Conservation (phyloP, 2,329 filamentous ascomycete genomes). For the Lecanicillium sp. region DNA sequence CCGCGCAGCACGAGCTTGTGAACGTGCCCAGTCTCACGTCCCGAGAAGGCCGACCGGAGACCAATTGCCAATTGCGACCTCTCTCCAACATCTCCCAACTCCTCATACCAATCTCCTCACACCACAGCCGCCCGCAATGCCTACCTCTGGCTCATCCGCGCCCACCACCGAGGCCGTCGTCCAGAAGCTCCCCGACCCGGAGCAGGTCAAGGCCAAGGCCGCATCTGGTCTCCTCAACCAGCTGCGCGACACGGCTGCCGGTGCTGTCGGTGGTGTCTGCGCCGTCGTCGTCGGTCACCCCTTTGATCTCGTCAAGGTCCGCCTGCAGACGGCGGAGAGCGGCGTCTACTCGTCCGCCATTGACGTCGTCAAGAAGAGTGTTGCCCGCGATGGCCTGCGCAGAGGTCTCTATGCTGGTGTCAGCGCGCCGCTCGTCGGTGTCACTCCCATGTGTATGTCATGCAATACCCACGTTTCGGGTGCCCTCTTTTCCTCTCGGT, state of each 20-base stretch:
- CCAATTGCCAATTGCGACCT: not conserved
- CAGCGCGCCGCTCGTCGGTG: slow-evolving; percentile 86
- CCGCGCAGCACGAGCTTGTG: not conserved
- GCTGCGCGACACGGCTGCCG: slow-evolving; percentile 77
- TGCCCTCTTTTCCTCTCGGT: slow-evolving; percentile 1
- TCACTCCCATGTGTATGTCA: slow-evolving; percentile 95
- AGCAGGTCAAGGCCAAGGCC: slow-evolving; percentile 31
- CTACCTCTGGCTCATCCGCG: slow-evolving; percentile 16
- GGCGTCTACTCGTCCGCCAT: slow-evolving; percentile 86
- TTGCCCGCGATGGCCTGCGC: slow-evolving; percentile 76
- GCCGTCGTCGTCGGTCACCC: slow-evolving; percentile 93
- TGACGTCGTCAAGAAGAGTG: slow-evolving; percentile 83
- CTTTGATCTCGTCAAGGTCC: slow-evolving; percentile 96
- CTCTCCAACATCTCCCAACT: not conserved
- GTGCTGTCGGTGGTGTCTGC: slow-evolving; percentile 88
- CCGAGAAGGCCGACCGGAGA: not conserved
- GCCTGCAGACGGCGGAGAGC: slow-evolving; percentile 89
- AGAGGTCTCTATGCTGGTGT: slow-evolving; percentile 94
- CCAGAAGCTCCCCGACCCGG: slow-evolving; percentile 33
- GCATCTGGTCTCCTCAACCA: slow-evolving; percentile 39
- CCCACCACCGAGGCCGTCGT: slow-evolving; percentile 28
- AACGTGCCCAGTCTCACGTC: too few species aligned
- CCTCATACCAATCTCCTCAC: not conserved
- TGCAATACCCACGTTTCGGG: not conserved
- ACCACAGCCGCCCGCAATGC: slow-evolving; percentile 18